Base-by-base conservation (phyloP, 495 filamentous ascomycete species). In the Platismatia glauca region DNA sequence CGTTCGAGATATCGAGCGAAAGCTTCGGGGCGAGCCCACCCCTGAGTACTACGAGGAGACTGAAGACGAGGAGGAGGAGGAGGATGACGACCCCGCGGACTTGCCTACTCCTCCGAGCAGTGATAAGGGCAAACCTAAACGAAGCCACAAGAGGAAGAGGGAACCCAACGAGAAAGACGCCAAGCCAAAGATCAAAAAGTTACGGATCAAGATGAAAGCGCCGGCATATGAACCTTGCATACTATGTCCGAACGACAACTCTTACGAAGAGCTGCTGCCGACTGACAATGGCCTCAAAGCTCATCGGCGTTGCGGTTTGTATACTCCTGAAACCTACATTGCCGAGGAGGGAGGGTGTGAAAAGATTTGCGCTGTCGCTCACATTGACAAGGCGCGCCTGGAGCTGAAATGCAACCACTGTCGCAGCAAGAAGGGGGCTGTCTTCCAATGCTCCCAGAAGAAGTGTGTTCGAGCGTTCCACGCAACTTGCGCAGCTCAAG, bases 401-500 rank as follows among this genome's bases (percentile, higher is more conserved):
- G 91, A 94, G 12, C 84, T 97, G 61, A 95, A 92, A 71, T 99
- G 94, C 74, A 84, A 92, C 57, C 96, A 90, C 73, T 99, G 94
- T 71, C 89, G 91, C 41, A 93, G 90, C 55, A 94, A 91, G 71
- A 90, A 87, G 64, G 94, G 94, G 34, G 89, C 91, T 20, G 96
- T 92, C 74, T 96, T 99, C 78, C 94, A 99, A 73, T 99, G 94
- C 76, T 94, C 90, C 9, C 86, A 87, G 62, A 94, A 91, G 78
- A 97, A 96, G 73, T 99, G 94, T 72, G 88, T 88, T 31, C 80
- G 93, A 63, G 86, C 95, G 4, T 99, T 95, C 72, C 94, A 99
- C 73, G 90, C 92, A 3, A 97, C 91, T 18, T 99, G 94, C 70
- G 93, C 94, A 4, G 86, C 89, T 29, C 83, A 91, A 20, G 94